Conservation (phyloP, 306 rosid genomes). For the Sicyos baderoa region DNA sequence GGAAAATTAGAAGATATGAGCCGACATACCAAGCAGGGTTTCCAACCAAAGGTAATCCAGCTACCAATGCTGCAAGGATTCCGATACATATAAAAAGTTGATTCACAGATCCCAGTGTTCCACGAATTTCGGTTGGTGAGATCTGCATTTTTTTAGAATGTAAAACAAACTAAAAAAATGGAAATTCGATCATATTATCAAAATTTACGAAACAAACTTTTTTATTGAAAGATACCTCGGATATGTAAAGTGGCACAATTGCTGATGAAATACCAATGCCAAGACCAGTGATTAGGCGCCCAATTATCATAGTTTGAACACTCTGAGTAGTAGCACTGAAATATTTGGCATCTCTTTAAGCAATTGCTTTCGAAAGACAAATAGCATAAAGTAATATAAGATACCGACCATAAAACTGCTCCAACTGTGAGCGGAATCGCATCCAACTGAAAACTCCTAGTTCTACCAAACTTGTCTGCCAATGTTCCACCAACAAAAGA, state of each 20-base stretch:
- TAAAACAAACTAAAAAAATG: neutral
- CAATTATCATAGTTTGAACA: constrained; percentile 81
- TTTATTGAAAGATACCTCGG: constrained; percentile 50
- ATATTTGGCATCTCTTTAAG: constrained; percentile 14
- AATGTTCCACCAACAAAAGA: constrained; percentile 86
- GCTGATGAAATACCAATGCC: constrained; percentile 92
- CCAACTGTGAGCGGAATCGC: constrained; percentile 78
- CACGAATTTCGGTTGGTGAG: constrained; percentile 92
- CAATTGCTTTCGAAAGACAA: constrained; percentile 15
- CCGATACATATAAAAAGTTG: constrained; percentile 87
- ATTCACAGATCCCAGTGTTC: constrained; percentile 86
- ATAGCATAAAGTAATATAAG: constrained; percentile 10
- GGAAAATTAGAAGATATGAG: constrained; percentile 14
- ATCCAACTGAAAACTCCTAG: constrained; percentile 77
- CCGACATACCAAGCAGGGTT: constrained; percentile 64
- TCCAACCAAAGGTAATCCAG: constrained; percentile 83
- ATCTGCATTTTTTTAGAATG: constrained; percentile 37
- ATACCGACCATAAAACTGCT: constrained; percentile 65
- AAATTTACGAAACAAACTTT: neutral
- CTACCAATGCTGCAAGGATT: constrained; percentile 75
- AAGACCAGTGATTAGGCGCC: constrained; percentile 84
- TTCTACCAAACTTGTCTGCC: constrained; percentile 91
- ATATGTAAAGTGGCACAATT: constrained; percentile 87
- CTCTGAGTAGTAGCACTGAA: constrained; percentile 88
- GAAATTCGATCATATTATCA: neutral